These are phyloP conservation scores for Cladosporium phlei DNA, from an alignment of 2,329 filamentous ascomycete genomes.

Conservation along the genomic window DNA sequence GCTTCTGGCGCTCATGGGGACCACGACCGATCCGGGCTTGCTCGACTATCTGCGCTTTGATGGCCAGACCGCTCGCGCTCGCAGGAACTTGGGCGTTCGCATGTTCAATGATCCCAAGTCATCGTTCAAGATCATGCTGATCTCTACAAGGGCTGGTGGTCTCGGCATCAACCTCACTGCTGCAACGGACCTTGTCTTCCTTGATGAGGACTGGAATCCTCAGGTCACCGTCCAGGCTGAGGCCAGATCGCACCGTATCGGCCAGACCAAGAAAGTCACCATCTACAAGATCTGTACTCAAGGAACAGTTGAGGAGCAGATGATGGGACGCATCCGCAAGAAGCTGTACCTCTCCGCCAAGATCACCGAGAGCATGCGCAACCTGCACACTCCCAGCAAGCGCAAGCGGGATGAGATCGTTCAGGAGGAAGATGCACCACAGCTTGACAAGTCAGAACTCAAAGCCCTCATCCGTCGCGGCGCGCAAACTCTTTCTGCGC, in stretches of 20 bases:
- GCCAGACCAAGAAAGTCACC: constrained; percentile 50
- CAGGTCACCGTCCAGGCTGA: constrained; percentile 52
- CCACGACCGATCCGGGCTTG: constrained; percentile 28
- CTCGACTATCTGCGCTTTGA: constrained; percentile 50
- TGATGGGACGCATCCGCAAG: constrained; percentile 55
- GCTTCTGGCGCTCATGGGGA: constrained; percentile 43
- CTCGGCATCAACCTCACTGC: constrained; percentile 52
- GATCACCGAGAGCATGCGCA: constrained; percentile 56
- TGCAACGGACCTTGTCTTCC: constrained; percentile 52
- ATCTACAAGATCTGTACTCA: constrained; percentile 54
- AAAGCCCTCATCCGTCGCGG: constrained; percentile 53
- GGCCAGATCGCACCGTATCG: constrained; percentile 51
- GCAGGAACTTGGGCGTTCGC: constrained; percentile 49
- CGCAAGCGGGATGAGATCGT: constrained; percentile 29
- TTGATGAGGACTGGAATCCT: constrained; percentile 55
- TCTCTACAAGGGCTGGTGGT: constrained; percentile 51
- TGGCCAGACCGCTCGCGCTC: constrained; percentile 45
- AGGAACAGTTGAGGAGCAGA: constrained; percentile 56
- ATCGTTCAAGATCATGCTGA: constrained; percentile 50
- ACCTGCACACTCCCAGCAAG: constrained; percentile 43
- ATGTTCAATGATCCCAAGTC: constrained; percentile 47
- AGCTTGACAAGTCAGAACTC: constrained; percentile 48
- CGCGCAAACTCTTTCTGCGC: constrained; percentile 48
- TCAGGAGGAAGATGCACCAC: constrained; percentile 43
- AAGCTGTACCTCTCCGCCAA: constrained; percentile 59